Base-by-base conservation (phyloP, 371 early-diverging fungal species). In the Nematocida displodere region DNA sequence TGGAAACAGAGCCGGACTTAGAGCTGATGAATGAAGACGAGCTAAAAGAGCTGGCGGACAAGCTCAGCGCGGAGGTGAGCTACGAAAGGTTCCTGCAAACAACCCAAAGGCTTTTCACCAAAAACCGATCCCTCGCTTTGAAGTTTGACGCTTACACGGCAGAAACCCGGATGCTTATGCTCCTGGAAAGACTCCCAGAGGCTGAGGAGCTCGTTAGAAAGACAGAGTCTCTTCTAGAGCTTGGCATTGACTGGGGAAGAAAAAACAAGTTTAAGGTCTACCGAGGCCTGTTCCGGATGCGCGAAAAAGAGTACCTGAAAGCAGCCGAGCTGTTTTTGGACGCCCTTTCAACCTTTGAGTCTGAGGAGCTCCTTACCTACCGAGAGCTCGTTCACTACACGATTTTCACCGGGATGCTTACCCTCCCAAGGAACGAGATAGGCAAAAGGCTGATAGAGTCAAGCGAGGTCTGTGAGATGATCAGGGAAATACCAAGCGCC, bases 211-310 rank as follows among this genome's bases (percentile, higher is more conserved):
- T 37, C 31, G 50, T 61, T 1, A 42, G 36, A 20, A 56, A 49
- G 34, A 58, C 47, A n/a, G 62, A 71, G 7, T 39, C 42, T 0
- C 0, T 76, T 2, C 36, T 64, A 64, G 93, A 95, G 79, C 90
- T 91, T 83, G 95, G 94, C 40, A 94, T 96, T 29, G 99, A 97
- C 86, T 99, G 99, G 99, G 98, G 96, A 85, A 88, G 97, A 76
- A 89, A 94, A 75, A 99, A 99, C 85, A 89, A 95, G 64, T 88
- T 95, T 47, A 96, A 96, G 86, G 95, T 94, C 0, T 94, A 96
- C 80, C 90, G 95, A 79, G 95, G 93, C 56, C 85, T 94, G 26
- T 92, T 91, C 85, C 81, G 87, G 77, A 87, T 95, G 86, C 89
- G 92, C 22, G 88, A 89, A 76, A 89, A 95, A 55, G 89, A 96